Base-by-base conservation (phyloP, 2,329 filamentous ascomycete species). In the Metarhizium rileyi region DNA sequence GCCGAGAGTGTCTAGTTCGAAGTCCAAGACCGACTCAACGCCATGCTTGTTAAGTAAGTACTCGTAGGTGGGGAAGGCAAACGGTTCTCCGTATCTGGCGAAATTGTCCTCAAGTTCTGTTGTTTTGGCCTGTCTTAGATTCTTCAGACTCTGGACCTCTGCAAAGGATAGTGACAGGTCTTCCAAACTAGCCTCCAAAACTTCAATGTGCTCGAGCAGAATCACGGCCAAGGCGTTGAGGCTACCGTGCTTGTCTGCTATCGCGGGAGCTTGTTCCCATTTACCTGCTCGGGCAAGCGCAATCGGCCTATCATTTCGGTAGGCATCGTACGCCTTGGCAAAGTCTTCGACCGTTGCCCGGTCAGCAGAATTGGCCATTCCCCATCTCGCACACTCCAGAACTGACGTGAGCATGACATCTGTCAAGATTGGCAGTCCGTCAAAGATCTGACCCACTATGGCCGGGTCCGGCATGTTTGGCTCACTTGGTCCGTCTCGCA, bases 1-100 rank as follows among this genome's bases (percentile, higher is more conserved):
- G n/a, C 71, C 70, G 46, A 78, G 70, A 56, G 82, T 81, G 59
- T 90, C 86, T 50, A 81, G 70, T 25, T 83, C 74, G 52, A 87
- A 87, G 58, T 83, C 77, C 48, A 98, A 75, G 26, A 96, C 74
- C 2, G 78, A 74, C 56, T 81, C 75, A 41, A 87, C 74, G 43
- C 85, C 78, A 49, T 80, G 78, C 58, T 79, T 77, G 30, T 78
- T 73, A 48, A 96, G 83, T 49, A 91, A 75, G 54, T 84, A 83
- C 50, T 87, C 80, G 64, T 95, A 97, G 53, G 89, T 86, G 0
- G 88, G 86, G 57, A 83, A 83, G 3, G 85, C 83, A 64, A 86
- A 90, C 1, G 72, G 69, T 54, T 82, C 73, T 16, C 81, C 80
- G 56, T 86, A 87, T 25, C 69, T 73, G n/a, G 75, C 71, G 59